Evolutionary conservation across 371 early-diverging fungal species (phyloP).

Genomic region (Mucor ambiguus): DNA sequence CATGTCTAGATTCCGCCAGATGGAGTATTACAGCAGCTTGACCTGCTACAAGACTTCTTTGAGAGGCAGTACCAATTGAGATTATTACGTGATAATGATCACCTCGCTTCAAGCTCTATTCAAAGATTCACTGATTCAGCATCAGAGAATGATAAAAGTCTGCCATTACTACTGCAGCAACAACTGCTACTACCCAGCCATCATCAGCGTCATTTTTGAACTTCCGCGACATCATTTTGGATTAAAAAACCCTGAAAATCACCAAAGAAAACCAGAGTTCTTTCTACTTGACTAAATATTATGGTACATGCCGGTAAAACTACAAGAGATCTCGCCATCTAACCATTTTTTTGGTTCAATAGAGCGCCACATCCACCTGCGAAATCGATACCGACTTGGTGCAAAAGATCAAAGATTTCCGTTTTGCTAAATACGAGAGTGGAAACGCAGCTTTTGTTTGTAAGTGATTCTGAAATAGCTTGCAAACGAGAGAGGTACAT

Average conservation of each 20-base stretch:
- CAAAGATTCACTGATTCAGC: too few species aligned
- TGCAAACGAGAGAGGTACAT: background rate
- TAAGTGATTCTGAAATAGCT: conserved; percentile 29
- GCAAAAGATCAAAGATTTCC: conserved; percentile 59
- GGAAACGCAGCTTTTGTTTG: conserved; percentile 65
- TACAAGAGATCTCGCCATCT: background rate
- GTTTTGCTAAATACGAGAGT: conserved; percentile 58
- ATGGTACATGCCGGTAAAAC: background rate
- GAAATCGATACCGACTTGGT: conserved; percentile 60
- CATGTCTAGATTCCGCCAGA: too few species aligned
- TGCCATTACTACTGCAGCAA: too few species aligned
- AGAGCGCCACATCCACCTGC: conserved; percentile 48
- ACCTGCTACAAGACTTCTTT: too few species aligned
- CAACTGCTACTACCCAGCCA: too few species aligned
- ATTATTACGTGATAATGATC: too few species aligned
- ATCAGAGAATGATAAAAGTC: too few species aligned
- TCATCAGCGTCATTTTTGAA: background rate
- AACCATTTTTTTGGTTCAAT: background rate
- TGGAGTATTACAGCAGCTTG: too few species aligned
- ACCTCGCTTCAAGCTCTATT: too few species aligned
- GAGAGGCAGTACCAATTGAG: too few species aligned
- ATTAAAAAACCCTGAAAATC: background rate
- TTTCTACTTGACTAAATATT: background rate
- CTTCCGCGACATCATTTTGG: background rate
- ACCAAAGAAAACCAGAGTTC: background rate